phyloP scores from a whole-genome alignment of 495 filamentous ascomycete genomes.

The Penicillium mononematosum region DNA sequence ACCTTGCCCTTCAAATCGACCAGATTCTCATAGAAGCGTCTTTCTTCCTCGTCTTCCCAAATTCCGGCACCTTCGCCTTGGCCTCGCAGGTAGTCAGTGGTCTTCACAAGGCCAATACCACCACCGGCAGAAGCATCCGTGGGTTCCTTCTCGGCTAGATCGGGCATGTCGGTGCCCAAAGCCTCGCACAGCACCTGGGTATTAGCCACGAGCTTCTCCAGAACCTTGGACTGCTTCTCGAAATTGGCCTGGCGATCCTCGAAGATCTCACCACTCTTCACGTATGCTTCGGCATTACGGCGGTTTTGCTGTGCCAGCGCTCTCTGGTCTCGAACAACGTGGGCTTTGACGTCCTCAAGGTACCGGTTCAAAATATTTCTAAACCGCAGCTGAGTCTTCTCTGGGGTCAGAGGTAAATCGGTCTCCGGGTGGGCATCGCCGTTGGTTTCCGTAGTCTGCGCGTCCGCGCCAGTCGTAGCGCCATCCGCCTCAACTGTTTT shows the following conservation, averaged over 20 bases:
- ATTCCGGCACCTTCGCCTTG: conserved; percentile 93
- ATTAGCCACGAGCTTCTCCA: conserved; percentile 87
- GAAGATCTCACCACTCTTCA: conserved; percentile 98
- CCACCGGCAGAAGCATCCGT: conserved; percentile 61
- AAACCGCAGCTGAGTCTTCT: conserved; percentile 83
- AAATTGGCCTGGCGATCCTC: conserved; percentile 96
- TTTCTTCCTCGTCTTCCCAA: conserved; percentile 98
- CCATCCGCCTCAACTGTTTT: conserved; percentile 87
- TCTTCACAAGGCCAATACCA: conserved; percentile 88
- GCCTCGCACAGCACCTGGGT: conserved; percentile 88
- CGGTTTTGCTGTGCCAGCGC: conserved; percentile 76
- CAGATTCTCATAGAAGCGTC: conserved; percentile 95
- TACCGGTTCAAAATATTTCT: conserved; percentile 85
- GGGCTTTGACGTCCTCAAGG: conserved; percentile 87
- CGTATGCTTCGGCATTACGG: conserved; percentile 96
- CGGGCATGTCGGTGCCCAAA: conserved; percentile 91
- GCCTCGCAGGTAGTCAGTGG: conserved; percentile 87
- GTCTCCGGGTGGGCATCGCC: conserved; percentile 37
- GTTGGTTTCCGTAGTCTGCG: conserved; percentile 44
- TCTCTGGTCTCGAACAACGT: conserved; percentile 88
- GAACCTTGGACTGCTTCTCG: conserved; percentile 85
- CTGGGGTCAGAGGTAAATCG: conserved; percentile 69
- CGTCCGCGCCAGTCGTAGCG: conserved; percentile 45
- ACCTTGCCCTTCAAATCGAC: conserved; percentile 95
- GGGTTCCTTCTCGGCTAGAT: conserved; percentile 79